Evolutionary conservation across 768 basidiomycete species (phyloP), one percentile per base, ranked within the genome.

Genomic region (Tulasnella sp.): DNA sequence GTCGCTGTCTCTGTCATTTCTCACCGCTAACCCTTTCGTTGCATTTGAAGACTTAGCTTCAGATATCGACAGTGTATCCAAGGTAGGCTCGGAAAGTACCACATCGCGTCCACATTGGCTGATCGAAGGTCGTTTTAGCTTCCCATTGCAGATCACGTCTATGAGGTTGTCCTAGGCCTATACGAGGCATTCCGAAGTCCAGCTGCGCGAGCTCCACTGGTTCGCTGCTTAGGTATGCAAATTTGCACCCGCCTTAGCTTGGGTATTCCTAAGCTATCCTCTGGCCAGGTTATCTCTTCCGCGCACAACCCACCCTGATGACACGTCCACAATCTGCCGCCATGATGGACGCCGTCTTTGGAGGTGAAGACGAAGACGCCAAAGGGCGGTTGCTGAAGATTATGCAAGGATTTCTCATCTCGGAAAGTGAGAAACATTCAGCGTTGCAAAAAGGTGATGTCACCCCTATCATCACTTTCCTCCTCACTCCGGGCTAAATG

Each of bases 261-360:
- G 32, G 35, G 23, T 3, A 20, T 13, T 32, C 26, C 26, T 51
- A 46, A 35, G 7, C 39, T 9, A 20, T n/a, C 79, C 55, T 40
- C 40, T 72, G 32, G 6, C 7, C 79, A 95, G 95, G 97, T 15
- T 98, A 93, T 84, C 85, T 99, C 6, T 99, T 95, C 86, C 91
- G 95, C 35, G 91, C 95, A 5, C 93, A 96, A 81, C 97, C 98
- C 2, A 92, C 92, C 0, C 85, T 99, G 78, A 96, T 99, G 91
- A 93, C 93, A 0, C 85, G 91, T 80, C 91, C 92, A 5, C 85
- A 88, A 16, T 96, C 96, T 0, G 89, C 93, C 0, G 85, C 84
- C 29, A 91, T 98, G 82, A 97, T 99, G 94, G 95, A 98, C 82
- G 88, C 88, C 2, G 93, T 97, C 55, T 98, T 99, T 82, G 84